Evolutionary conservation across 345 rosid genomes (phyloP), one percentile per base, ranked within the genome.

Genomic region (Eucalyptus decipiens): DNA sequence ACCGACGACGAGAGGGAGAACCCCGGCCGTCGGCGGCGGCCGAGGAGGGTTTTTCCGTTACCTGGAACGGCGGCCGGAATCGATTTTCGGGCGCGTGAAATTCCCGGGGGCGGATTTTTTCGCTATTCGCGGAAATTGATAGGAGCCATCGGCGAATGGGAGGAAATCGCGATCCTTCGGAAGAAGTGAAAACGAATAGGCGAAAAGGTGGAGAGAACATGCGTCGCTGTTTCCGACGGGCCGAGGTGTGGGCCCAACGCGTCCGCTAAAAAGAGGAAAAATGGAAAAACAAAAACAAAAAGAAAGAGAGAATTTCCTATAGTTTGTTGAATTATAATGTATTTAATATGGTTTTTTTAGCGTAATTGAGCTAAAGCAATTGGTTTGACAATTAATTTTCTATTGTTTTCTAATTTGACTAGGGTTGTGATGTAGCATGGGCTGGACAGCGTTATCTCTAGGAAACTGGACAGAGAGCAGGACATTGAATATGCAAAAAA

Each of bases 171-270:
- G 42, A 52, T 52, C n/a, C 65, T 18, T 34, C 3, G 7, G 2
- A 21, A 21, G 87, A 48, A 52, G 56, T 0, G 40, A 86, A 21
- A 76, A 40, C 6, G 81, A 72, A 72, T 6, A 3, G 9, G 47
- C 9, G 30, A 56, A 86, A 16, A 10, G 43, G 37, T 43, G 1
- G 1, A 52, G 56, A 6, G 87, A 86, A 86, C 45, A 43, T 32
- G 87, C 58, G 6, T 86, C 62, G 54, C 87, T 86, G 26, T 86
- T 86, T 47, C 87, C 87, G 62, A 86, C 87, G 87, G 60, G 65
- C 42, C 62, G 54, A 24, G 65, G 18, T 86, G 28, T 16, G 30
- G 56, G 67, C 45, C 83, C 83, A 37, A 5, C 26, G 9, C 47
- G 24, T 24, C 42, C 9, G 2, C 83, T 21, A 1, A 76, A 76